Percentiles rank a stretch among this genome's conserved stretches.
These are phyloP conservation scores for Scutellaria galericulata DNA, from an alignment of 257 asterid genomes.

Conservation along the genomic window DNA sequence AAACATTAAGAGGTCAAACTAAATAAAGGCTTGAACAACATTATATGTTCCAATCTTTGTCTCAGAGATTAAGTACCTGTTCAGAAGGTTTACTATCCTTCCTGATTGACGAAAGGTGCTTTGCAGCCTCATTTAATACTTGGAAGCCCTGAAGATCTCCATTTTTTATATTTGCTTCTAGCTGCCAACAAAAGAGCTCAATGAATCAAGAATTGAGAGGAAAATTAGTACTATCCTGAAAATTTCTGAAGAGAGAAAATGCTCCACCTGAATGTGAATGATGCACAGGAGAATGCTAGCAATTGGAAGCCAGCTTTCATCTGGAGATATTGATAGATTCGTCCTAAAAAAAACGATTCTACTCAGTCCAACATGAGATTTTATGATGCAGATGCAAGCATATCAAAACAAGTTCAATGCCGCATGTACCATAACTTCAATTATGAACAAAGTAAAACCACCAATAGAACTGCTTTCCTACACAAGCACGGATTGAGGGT, in stretches of 20 bases:
- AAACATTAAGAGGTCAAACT: constrained; percentile 33
- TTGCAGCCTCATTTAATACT: constrained; percentile 51
- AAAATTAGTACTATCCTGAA: neutral
- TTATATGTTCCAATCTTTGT: constrained; percentile 10
- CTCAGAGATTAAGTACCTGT: constrained; percentile 48
- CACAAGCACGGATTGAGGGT: no score
- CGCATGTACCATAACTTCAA: neutral
- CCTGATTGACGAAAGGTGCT: constrained; percentile 48
- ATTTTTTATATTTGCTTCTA: constrained; percentile 69
- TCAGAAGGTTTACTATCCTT: constrained; percentile 40
- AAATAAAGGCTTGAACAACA: constrained; percentile 13
- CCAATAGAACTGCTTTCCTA: neutral
- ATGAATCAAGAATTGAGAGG: constrained; percentile 34
- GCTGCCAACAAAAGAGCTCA: constrained; percentile 52
- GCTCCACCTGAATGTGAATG: constrained; percentile 78
- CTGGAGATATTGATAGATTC: constrained; percentile 85
- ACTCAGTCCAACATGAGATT: constrained; percentile 9
- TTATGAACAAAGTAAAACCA: neutral
- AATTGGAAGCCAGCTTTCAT: constrained; percentile 96
- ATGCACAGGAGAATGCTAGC: constrained; percentile 92
- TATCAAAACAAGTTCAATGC: neutral
- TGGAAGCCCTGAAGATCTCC: constrained; percentile 78
- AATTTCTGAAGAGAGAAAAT: constrained; percentile 19
- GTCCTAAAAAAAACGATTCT: constrained; percentile 51
- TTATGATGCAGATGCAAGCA: constrained; percentile 13